Conservation (phyloP, 768 basidiomycete species). For the Boletus patriciae region DNA sequence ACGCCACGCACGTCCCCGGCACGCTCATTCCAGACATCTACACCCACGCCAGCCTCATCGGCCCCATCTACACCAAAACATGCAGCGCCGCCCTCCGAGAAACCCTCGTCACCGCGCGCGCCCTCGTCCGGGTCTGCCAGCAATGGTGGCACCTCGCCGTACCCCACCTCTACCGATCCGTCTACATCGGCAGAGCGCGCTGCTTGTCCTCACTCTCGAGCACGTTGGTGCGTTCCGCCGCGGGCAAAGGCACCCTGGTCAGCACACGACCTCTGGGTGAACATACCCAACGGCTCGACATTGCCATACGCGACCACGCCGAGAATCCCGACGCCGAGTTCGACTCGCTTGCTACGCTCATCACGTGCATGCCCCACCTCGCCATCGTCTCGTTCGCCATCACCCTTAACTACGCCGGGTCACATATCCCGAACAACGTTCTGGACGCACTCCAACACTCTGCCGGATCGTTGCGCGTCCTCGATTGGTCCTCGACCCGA, state of each 20-base stretch:
- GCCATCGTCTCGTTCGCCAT: conserved; percentile 21
- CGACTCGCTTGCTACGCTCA: conserved; percentile 7
- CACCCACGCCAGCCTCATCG: conserved; percentile 9
- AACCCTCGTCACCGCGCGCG: conserved; percentile 27
- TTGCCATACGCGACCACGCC: conserved; percentile 21
- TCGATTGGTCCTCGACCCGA: conserved; percentile 15
- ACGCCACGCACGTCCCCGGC: conserved; percentile 21
- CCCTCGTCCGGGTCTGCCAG: conserved; percentile 31
- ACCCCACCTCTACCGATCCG: conserved; percentile 24
- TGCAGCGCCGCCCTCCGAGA: conserved; percentile 9
- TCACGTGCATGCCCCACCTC: conserved; percentile 20
- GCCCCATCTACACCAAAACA: conserved; percentile 3
- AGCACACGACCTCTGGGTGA: conserved; percentile 19
- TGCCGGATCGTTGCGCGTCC: conserved; percentile 20
- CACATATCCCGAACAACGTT: conserved; percentile 2
- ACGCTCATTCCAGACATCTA: conserved; percentile 28
- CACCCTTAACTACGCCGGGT: background rate
- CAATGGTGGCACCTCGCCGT: conserved; percentile 30
- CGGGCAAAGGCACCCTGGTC: conserved; percentile 10
- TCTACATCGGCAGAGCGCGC: conserved; percentile 21
- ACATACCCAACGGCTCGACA: conserved; percentile 27
- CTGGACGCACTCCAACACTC: conserved; percentile 16
- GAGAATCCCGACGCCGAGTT: background rate
- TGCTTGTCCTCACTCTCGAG: conserved; percentile 20
- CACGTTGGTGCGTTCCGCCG: conserved; percentile 11